phyloP scores from a whole-genome alignment of 129 eudicot species.

The Centella asiatica region DNA sequence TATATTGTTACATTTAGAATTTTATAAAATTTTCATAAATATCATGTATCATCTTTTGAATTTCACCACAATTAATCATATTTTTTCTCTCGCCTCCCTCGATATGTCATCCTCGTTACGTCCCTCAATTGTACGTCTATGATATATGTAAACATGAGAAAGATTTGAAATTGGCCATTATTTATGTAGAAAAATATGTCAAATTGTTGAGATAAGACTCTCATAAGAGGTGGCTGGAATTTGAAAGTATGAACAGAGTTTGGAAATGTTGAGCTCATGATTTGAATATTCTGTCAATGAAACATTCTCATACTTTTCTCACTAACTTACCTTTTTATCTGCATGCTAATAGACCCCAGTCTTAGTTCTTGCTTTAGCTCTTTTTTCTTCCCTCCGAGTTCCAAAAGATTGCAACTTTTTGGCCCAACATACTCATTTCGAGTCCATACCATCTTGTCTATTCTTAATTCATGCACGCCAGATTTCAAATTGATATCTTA shows the following conservation, averaged over 20 bases:
- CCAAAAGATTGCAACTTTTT: not conserved
- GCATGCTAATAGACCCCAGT: constrained; percentile 12
- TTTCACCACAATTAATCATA: too few species aligned
- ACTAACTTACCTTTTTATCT: constrained; percentile 5
- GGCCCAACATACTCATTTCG: constrained; percentile 10
- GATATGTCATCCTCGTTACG: too few species aligned
- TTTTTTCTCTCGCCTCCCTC: too few species aligned
- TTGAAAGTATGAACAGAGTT: constrained; percentile 5
- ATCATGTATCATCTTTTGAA: too few species aligned
- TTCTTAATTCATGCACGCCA: not conserved
- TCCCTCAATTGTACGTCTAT: too few species aligned
- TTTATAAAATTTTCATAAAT: too few species aligned
- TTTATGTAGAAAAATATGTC: too few species aligned
- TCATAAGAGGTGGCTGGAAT: not conserved
- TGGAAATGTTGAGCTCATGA: constrained; percentile 14
- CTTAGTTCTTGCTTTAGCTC: not conserved
- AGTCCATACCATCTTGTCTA: not conserved
- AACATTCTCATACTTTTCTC: not conserved
- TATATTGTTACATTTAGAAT: too few species aligned
- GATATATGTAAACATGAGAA: too few species aligned
- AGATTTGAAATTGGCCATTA: too few species aligned
- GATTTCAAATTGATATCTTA: too few species aligned
- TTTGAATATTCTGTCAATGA: not conserved
- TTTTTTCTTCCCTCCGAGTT: constrained; percentile 7
- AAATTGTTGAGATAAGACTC: too few species aligned